Percentiles rank a stretch among this genome's conserved stretches.
These are phyloP conservation scores for Pleurotus platypus DNA, from an alignment of 768 basidiomycete species.

Conservation along the genomic window DNA sequence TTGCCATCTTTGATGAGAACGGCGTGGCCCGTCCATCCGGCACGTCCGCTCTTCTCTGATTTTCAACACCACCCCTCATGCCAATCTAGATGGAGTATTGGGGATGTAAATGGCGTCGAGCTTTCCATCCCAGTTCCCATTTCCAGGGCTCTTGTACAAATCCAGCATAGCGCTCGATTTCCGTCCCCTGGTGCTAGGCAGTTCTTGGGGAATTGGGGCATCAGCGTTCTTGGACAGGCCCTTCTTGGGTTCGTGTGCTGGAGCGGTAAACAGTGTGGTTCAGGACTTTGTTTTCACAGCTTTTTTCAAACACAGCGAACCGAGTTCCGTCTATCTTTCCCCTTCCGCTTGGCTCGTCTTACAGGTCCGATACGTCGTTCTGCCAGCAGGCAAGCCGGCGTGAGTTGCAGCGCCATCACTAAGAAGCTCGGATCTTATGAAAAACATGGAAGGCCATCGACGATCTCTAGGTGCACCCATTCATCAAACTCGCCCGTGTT, in stretches of 20 bases:
- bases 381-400: neutral
- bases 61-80: neutral
- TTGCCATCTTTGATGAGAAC: constrained; percentile 4
- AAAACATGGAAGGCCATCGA: neutral
- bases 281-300: neutral
- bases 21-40: neutral
- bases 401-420: neutral
- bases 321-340: neutral
- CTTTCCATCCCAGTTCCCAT: constrained; percentile 3
- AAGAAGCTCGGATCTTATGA: neutral
- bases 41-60: neutral
- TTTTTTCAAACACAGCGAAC: constrained; percentile 4
- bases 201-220: neutral
- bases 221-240: too few species aligned
- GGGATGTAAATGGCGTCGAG: neutral
- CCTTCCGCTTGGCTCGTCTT: neutral
- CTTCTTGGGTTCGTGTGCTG: neutral
- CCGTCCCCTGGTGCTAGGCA: neutral
- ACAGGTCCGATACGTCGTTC: too few species aligned
- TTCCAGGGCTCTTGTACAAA: constrained; percentile 1
- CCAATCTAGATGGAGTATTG: constrained; percentile 5
- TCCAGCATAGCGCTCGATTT: neutral
- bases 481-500: neutral
- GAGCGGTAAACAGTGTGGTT: neutral
- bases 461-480: neutral